A percentile compares a stretch with the other conserved stretches of the same genome.
Conservation (phyloP, 345 rosid genomes). For the Hypericum perforatum region DNA sequence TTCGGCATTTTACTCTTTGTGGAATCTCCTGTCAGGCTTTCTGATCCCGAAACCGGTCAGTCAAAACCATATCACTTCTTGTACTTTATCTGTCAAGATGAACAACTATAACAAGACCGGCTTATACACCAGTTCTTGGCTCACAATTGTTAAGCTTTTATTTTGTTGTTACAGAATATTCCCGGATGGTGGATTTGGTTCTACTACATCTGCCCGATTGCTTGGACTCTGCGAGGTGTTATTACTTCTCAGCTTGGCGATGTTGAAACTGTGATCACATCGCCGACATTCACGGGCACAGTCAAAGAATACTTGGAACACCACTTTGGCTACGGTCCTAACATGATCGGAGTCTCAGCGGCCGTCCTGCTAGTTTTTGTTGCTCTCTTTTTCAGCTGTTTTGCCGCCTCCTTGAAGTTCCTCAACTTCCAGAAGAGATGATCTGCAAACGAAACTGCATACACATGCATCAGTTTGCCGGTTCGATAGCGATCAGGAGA, state of each 20-base stretch:
- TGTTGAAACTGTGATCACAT: conserved; percentile 48
- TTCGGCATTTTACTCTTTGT: conserved; percentile 80
- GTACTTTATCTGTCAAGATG: no score
- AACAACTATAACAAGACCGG: no score
- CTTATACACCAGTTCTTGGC: no score
- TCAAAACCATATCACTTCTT: conserved; percentile 1
- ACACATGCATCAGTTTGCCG: no score
- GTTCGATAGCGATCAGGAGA: no score
- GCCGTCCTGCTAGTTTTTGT: conserved; percentile 45
- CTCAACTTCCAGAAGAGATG: conserved; percentile 83
- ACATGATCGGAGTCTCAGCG: conserved; percentile 41
- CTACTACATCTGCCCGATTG: conserved; percentile 68
- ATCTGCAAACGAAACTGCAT: background rate
- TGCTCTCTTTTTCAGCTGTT: conserved; percentile 50
- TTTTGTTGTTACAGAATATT: conserved; percentile 35
- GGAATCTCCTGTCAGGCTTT: conserved; percentile 88
- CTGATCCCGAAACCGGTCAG: conserved; percentile 73
- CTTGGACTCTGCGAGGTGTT: conserved; percentile 76
- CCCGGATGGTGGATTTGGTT: conserved; percentile 98
- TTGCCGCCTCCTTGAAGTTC: conserved; percentile 48
- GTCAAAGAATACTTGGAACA: conserved; percentile 52
- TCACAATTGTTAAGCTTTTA: background rate
- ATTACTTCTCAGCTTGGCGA: conserved; percentile 78
- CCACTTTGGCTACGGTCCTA: conserved; percentile 33
- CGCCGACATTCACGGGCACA: conserved; percentile 41